Conservation (phyloP, 2,329 filamentous ascomycete genomes). For the Monilinia laxa region DNA sequence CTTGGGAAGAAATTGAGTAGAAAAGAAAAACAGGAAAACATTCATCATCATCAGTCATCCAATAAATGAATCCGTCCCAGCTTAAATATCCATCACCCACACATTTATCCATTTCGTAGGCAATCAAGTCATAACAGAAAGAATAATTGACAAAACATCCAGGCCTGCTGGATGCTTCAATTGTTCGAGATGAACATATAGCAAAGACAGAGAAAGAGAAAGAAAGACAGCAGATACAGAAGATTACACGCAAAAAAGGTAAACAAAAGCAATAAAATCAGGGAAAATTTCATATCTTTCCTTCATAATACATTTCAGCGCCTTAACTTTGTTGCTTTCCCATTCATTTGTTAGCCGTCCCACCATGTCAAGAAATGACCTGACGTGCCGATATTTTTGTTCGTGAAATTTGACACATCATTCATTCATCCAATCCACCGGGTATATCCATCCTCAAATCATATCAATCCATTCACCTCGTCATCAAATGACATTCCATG, state of each 20-base stretch:
- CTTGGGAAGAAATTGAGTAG: not conserved
- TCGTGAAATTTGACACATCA: conserved; percentile 1
- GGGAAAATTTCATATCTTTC: not conserved
- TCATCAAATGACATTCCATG: conserved; percentile 16
- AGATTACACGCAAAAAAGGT: conserved; percentile 7
- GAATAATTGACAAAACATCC: not conserved
- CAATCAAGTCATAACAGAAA: not conserved
- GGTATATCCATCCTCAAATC: conserved; percentile 16
- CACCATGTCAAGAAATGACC: not conserved
- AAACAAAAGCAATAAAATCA: not conserved
- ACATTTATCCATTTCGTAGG: not conserved
- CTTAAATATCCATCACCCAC: conserved; percentile 5
- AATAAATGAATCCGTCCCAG: not conserved
- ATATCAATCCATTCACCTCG: not conserved
- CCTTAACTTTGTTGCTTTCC: not conserved
- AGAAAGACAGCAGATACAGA: not conserved
- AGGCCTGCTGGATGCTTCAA: conserved; percentile 18
- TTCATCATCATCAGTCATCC: conserved; percentile 6
- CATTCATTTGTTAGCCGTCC: not conserved
- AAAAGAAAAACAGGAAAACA: not conserved
- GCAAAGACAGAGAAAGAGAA: not conserved
- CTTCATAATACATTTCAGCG: conserved; percentile 17
- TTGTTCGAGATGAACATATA: not conserved
- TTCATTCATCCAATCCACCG: conserved; percentile 8
- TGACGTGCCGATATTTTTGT: conserved; percentile 8